Conservation (phyloP, 345 rosid genomes). For the Capsella bursapastoris region DNA sequence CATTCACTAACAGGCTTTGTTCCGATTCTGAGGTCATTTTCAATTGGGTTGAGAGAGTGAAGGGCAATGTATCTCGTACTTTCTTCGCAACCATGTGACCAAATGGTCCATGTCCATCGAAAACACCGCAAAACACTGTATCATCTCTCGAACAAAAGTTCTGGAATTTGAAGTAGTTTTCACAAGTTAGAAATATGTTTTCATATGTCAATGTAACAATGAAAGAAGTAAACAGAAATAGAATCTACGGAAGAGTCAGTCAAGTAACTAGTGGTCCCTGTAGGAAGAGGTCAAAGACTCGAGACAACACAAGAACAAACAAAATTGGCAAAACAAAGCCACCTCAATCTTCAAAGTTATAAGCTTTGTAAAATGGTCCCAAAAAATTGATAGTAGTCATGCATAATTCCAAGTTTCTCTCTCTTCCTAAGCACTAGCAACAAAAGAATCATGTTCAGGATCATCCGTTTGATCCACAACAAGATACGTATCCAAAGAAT, state of each 20-base stretch:
- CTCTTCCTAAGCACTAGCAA: slow-evolving; percentile 37
- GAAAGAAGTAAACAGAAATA: slow-evolving; percentile 16
- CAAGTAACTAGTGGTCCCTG: slow-evolving; percentile 39
- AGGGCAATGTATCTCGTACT: slow-evolving; percentile 87
- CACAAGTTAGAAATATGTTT: slow-evolving; percentile 21
- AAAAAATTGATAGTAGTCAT: slow-evolving; percentile 13
- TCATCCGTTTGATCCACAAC: slow-evolving; percentile 17
- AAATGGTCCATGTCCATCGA: slow-evolving; percentile 96
- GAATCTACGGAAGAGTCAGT: background rate
- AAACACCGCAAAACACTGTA: slow-evolving; percentile 85
- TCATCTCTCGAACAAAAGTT: slow-evolving; percentile 71
- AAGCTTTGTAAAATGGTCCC: slow-evolving; percentile 34
- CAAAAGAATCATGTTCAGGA: slow-evolving; percentile 34
- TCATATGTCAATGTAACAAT: slow-evolving; percentile 13
- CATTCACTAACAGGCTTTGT: slow-evolving; percentile 42
- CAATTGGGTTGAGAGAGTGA: slow-evolving; percentile 64
- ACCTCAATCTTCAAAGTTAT: slow-evolving; percentile 31
- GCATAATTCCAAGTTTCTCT: slow-evolving; percentile 37
- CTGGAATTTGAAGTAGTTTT: slow-evolving; percentile 53
- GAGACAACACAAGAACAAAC: slow-evolving; percentile 44
- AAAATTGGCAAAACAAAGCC: slow-evolving; percentile 33
- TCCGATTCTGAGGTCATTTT: slow-evolving; percentile 47
- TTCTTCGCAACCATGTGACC: slow-evolving; percentile 96
- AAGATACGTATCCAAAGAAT: slow-evolving; percentile 18
- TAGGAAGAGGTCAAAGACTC: slow-evolving; percentile 35